phyloP scores from a whole-genome alignment of 148 eudicot genomes.

The Rhododendron griersonianum region DNA sequence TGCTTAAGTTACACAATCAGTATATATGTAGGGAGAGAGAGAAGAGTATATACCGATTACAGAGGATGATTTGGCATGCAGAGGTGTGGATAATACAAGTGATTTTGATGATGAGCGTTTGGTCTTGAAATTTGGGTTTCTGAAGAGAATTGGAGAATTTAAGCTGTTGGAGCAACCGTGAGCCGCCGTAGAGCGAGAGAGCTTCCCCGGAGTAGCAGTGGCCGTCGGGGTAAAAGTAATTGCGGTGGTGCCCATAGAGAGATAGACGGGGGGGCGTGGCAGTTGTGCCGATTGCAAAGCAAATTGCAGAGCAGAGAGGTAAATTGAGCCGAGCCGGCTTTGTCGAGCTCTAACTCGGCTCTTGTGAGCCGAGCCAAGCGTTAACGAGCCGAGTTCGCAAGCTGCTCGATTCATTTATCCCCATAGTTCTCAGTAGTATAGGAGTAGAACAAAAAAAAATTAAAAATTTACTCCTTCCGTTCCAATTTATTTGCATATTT shows the following conservation, averaged over 20 bases:
- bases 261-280: background rate
- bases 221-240: background rate
- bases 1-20: background rate
- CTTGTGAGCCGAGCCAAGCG: too few species aligned
- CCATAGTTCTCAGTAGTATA: too few species aligned
- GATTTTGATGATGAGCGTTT: background rate
- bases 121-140: conserved; percentile 6
- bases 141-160: background rate
- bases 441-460: too few species aligned
- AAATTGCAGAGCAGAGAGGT: too few species aligned
- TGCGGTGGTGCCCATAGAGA: background rate
- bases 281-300: background rate
- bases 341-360: too few species aligned
- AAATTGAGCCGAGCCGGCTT: too few species aligned
- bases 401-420: too few species aligned
- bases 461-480: too few species aligned
- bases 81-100: background rate
- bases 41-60: conserved; percentile 7
- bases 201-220: background rate
- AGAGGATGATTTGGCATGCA: conserved; percentile 23
- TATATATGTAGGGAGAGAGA: background rate
- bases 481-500: too few species aligned
- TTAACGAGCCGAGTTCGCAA: too few species aligned
- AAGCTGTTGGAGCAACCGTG: background rate
- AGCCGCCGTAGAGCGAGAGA: background rate